Evolutionary conservation across 2,329 filamentous ascomycete species (phyloP), one percentile per base, ranked within the genome.

Genomic region (Gaeumannomyces tritici): DNA sequence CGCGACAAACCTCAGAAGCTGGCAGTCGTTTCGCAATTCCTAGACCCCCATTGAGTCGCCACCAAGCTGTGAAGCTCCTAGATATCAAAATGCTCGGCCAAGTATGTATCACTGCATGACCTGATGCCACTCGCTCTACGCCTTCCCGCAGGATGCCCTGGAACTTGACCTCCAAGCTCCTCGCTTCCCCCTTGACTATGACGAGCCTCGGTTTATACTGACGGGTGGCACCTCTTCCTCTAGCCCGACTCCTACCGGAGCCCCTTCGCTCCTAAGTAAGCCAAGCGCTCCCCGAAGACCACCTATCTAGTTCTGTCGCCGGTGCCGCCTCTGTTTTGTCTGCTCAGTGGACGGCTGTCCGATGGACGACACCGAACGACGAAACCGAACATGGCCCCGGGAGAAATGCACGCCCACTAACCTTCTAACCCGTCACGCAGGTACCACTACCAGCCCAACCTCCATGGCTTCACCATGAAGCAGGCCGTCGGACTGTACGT

Each of bases 381-480:
- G 18, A 21, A 51, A n/a, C 2, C 42, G 42, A 51, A n/a, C 42
- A 21, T 8, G 18, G 21, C 42, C 5, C 21, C 2, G 33, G 33
- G 6, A 15, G 13, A 15, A 51, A n/a, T 51, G 24, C 4, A 21
- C 35, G 24, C 13, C 35, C 28, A 29, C 35, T 56, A 56, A 56
- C 24, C 27, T 29, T 24, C 15, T 26, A 29, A 56, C 8, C 18
- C 55, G 13, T 64, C 62, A 61, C 60, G 60, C 63, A 88, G 86
- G 74, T 88, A 87, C 78, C 77, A 80, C 68, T 78, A 77, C 74
- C 81, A 85, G 73, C 77, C 81, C 60, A 79, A 87, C 70, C 61
- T 85, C 65, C 73, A 72, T 59, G 83, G 84, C 67, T 78, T 78
- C 72, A 84, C 83, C 54, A 33, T 76, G 54, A 77, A 79, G 74